phyloP scores from a whole-genome alignment of 768 basidiomycete species.

The Hortiboletus campestris region DNA sequence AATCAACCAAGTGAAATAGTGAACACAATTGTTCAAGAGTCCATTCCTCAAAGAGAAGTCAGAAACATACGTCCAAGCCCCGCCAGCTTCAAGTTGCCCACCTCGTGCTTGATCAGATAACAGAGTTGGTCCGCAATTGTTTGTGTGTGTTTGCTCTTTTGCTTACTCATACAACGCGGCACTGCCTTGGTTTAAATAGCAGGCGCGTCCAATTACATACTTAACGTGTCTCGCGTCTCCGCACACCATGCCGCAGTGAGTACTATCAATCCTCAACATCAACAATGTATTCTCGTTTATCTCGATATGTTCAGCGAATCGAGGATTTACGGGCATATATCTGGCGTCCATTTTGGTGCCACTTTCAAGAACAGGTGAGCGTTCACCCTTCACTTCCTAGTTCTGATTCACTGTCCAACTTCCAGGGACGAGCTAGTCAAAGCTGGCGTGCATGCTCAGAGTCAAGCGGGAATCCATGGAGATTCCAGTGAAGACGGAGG shows the following conservation, averaged over 20 bases:
- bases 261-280: neutral
- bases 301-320: constrained; percentile 3
- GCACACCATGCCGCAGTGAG: constrained; percentile 19
- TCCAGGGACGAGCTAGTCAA: constrained; percentile 20
- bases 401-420: neutral
- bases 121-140: neutral
- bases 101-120: too few relatives aligned
- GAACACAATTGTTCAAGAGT: neutral
- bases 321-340: constrained; percentile 31
- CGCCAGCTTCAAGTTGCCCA: too few relatives aligned
- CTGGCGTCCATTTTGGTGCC: constrained; percentile 17
- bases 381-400: neutral
- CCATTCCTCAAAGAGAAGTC: neutral
- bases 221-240: constrained; percentile 9
- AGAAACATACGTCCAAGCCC: too few relatives aligned
- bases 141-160: constrained; percentile 6
- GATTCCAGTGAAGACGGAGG: constrained; percentile 22
- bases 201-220: neutral
- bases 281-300: neutral
- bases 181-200: constrained; percentile 6
- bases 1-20: neutral
- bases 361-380: constrained; percentile 23
- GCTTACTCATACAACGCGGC: constrained; percentile 5
- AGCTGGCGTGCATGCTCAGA: constrained; percentile 35
- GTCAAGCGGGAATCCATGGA: constrained; percentile 41